Evolutionary conservation across 345 rosid species (phyloP).

Genomic region (Psidium friedrichsthalianum): DNA sequence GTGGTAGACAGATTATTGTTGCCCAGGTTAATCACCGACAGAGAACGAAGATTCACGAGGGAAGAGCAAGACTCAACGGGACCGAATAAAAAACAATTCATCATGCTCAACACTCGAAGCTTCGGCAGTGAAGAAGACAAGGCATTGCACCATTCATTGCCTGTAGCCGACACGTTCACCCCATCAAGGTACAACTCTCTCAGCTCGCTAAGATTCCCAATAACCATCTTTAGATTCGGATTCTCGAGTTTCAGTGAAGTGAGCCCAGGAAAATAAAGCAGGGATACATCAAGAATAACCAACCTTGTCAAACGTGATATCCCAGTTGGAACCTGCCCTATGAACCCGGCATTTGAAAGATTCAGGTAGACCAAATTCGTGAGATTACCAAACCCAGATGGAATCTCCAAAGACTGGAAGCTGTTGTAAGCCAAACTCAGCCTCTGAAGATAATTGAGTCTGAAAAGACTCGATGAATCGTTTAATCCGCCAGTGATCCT

Average conservation of each 20-base stretch:
- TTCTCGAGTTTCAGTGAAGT: conserved; percentile 2
- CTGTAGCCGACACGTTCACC: conserved; percentile 1
- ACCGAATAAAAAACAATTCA: conserved; percentile 13
- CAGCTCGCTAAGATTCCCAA: conserved; percentile 6
- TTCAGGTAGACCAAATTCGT: conserved; percentile 17
- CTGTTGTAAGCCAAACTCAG: conserved; percentile 31
- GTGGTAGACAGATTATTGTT: conserved; percentile 5
- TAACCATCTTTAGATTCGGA: conserved; percentile 12
- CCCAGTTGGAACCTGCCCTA: conserved; percentile 22
- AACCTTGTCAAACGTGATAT: conserved; percentile 13
- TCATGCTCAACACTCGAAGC: conserved; percentile 18
- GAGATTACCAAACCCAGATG: conserved; percentile 17
- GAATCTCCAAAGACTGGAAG: conserved; percentile 10
- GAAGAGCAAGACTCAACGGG: conserved; percentile 8
- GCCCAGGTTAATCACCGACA: conserved; percentile 8
- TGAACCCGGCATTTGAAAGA: conserved; percentile 30
- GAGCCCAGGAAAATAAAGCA: background rate
- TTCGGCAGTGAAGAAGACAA: conserved; percentile 3
- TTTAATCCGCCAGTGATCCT: conserved; percentile 11
- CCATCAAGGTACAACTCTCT: conserved; percentile 17
- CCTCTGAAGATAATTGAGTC: conserved; percentile 17
- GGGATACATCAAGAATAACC: conserved; percentile 23
- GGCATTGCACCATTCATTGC: conserved; percentile 18
- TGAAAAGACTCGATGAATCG: conserved; percentile 14
- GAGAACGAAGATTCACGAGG: background rate